Base-by-base conservation (phyloP, 192 early-diverging fungal species). In the Podila minutissima region DNA sequence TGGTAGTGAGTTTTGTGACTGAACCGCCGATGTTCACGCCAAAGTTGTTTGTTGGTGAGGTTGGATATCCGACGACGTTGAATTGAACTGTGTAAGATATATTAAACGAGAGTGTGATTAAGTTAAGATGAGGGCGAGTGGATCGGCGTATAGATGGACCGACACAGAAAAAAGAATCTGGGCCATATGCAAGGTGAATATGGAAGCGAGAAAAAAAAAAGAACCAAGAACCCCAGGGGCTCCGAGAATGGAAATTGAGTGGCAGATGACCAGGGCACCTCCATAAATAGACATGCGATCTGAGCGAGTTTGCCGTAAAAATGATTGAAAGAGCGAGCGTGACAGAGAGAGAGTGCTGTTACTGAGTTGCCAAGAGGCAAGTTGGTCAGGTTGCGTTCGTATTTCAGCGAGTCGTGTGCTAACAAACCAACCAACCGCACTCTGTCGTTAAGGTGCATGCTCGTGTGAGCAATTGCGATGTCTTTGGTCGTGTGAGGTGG, bases 21-120 rank as follows among this genome's bases (percentile, higher is more conserved):
- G 26, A 31, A 11, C 74, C 68, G n/a, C 38, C 37, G 38, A 77
- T 71, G 26, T 63, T 70, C 35, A 77, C 74, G 17, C 74, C 74
- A 26, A 77, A 77, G 31, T 8, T 38, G 41, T 62, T 62, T 19
- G 35, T 46, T 20, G 57, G 2, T 5, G 46, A 29, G 1, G 67
- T 51, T 13, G 74, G 68, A 22, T 77, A 77, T 9, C 74, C 68
- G 49, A 77, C 58, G 19, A 70, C 67, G 37, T 77, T 77, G 50
- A 69, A 77, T 6, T 50, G 64, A 31, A 77, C 74, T 77, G 59
- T 32, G 15, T 17, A 46, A 41, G 41, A 8, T 37, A 13, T 32
- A 31, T 32, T 7, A 20, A 41, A 60, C 38, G 41, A 60, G 31
- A 59, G 38, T 15, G 64, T 17, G 19, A 53, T 20, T 22, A 46